Base-by-base conservation (phyloP, 2,329 filamentous ascomycete species). In the Thermomyces lanuginosus region DNA sequence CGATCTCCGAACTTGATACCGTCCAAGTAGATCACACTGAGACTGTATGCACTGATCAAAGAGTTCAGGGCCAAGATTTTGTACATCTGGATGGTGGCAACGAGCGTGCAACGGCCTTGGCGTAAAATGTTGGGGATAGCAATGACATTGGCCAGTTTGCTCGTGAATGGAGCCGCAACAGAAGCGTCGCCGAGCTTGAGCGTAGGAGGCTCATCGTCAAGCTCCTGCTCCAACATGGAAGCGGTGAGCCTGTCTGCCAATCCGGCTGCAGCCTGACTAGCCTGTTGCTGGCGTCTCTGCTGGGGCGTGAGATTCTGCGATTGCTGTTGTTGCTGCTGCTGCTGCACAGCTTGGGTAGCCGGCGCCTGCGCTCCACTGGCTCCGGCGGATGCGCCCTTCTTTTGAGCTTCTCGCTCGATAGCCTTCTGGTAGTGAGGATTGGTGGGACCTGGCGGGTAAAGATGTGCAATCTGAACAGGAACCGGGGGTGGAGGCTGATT, bases 51-150 rank as follows among this genome's bases (percentile, higher is more conserved):
- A 42, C 81, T 92, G 50, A 98, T 98, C 42, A 98, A 64, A 51
- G 89, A 98, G 64, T 98, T 98, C 33, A 98, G 63, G 5, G 89
- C 89, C 27, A 98, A 70, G 43, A 98, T 98, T 68, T 93, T 98
- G 72, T 98, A 98, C 86, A 98, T 98, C 63, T 98, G 89, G 38
- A 98, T 95, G 0, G 89, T 98, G 16, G 89, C 89, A 29, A 98
- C 89, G 11, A 98, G 72, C 5, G 89, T 98, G 62, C 89, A 98
- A 36, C 89, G 79, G 31, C 89, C 89, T 60, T 98, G 89, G 32
- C 89, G 80, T 45, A 98, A 89, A 44, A 98, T 98, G 60, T 98
- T 98, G 27, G 89, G 86, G 32, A 98, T 83, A 19, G 89, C 89
- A 43, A 98, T 72, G 32, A 98, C 89, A 45, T 98, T 93, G 41